Evolutionary conservation across 192 early-diverging fungal genomes (phyloP).

Genomic region (Chytriomyces hyalinus): DNA sequence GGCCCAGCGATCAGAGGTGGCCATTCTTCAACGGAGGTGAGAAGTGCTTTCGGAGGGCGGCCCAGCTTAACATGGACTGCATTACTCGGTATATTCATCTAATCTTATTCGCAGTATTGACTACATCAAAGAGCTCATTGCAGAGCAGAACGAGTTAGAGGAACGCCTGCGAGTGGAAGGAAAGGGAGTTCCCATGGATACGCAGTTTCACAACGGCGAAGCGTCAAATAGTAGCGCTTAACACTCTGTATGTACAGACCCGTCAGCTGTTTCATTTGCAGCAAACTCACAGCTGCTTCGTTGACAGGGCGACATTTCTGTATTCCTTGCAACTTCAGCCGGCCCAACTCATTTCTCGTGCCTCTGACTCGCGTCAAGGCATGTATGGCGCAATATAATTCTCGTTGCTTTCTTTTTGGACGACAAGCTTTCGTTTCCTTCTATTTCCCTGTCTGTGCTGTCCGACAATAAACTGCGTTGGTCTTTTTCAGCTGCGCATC

Average conservation of each 20-base stretch:
- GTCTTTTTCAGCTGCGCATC: too few species aligned
- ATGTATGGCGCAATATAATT: too few species aligned
- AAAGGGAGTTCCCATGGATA: constrained; percentile 4
- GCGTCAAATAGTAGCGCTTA: too few species aligned
- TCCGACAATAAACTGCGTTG: too few species aligned
- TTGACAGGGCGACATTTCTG: neutral
- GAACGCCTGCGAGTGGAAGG: constrained; percentile 2
- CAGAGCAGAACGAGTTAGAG: constrained; percentile 10
- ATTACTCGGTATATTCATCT: too few species aligned
- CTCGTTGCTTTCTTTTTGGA: too few species aligned
- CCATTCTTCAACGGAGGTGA: constrained; percentile 74
- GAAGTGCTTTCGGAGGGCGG: neutral
- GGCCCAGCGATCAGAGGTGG: constrained; percentile 77
- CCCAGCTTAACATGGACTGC: neutral
- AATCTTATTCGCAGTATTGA: constrained; percentile 38
- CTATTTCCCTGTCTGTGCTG: too few species aligned
- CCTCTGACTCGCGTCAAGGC: constrained; percentile 9
- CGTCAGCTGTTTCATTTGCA: neutral
- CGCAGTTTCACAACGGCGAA: too few species aligned
- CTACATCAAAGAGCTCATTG: constrained; percentile 41
- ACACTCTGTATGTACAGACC: neutral
- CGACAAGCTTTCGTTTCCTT: too few species aligned
- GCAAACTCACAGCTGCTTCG: too few species aligned
- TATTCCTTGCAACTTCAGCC: constrained; percentile 20
- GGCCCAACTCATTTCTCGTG: constrained; percentile 8